Evolutionary conservation across 1,284 basidiomycete genomes (phyloP).

Genomic region (Ustilago cynodontis): DNA sequence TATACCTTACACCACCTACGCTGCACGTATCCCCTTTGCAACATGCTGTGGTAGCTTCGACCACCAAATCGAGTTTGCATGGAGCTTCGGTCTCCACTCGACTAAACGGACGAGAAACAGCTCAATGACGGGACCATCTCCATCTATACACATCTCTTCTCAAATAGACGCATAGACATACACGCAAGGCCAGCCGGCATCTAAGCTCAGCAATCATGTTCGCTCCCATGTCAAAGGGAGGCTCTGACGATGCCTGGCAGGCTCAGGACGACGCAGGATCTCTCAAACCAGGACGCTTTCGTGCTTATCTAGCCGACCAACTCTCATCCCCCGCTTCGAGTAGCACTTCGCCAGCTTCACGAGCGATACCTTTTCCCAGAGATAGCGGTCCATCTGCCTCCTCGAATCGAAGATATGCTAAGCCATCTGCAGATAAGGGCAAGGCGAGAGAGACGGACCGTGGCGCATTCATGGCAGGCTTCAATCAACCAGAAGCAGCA

Average conservation of each 20-base stretch:
- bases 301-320: constrained; percentile 52
- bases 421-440: constrained; percentile 29
- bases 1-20: not conserved
- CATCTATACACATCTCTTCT: not conserved
- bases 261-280: constrained; percentile 52
- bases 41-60: not conserved
- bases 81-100: not conserved
- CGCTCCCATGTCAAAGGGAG: constrained; percentile 53
- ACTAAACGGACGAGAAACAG: not conserved
- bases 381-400: constrained; percentile 9
- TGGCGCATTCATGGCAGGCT: constrained; percentile 32
- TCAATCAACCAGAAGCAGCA: constrained; percentile 16
- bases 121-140: not conserved
- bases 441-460: constrained; percentile 28
- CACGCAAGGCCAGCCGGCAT: not conserved
- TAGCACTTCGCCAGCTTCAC: constrained; percentile 13
- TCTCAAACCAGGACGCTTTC: constrained; percentile 52
- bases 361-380: constrained; percentile 37
- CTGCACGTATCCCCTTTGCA: not conserved
- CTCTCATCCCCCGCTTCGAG: constrained; percentile 13
- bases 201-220: constrained; percentile 37
- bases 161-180: not conserved
- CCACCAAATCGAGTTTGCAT: not conserved
- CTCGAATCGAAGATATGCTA: constrained; percentile 13
- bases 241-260: constrained; percentile 52